Conservation (phyloP, 257 asterid species). For the Ligustrum vulgare region DNA sequence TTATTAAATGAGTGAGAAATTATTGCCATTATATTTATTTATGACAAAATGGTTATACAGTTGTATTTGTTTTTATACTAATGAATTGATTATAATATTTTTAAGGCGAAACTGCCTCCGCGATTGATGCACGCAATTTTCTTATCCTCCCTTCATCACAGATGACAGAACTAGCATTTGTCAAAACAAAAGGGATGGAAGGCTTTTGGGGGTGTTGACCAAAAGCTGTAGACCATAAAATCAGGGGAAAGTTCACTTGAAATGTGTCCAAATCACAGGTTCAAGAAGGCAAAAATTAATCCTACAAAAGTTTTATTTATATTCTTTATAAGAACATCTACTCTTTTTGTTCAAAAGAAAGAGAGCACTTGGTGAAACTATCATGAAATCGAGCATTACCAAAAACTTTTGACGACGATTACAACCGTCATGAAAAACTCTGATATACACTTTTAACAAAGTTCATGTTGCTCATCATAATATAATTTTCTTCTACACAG, state of each 20-base stretch:
- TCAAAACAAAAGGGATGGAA: neutral
- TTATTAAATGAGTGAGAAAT: too few species aligned
- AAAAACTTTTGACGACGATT: too few species aligned
- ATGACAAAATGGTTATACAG: too few species aligned
- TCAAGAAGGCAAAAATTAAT: neutral
- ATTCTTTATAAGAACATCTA: neutral
- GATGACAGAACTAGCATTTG: neutral
- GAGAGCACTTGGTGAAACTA: neutral
- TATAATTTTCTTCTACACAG: neutral
- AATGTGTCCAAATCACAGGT: neutral
- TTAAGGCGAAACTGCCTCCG: constrained; percentile 21
- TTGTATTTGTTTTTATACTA: too few species aligned
- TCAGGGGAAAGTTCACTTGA: neutral
- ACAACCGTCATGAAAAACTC: too few species aligned
- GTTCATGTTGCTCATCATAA: neutral
- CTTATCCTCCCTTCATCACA: neutral
- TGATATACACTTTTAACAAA: neutral
- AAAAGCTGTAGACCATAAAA: neutral
- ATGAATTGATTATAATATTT: neutral
- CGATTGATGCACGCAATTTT: constrained; percentile 24
- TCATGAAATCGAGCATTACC: too few species aligned
- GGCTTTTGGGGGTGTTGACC: neutral
- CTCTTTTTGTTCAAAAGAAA: too few species aligned
- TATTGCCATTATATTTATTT: too few species aligned
- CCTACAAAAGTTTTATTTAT: too few species aligned